Percentiles rank a stretch among this genome's conserved stretches.
These are phyloP conservation scores for Ophiosphaerella korrae DNA, from an alignment of 2,329 filamentous ascomycete genomes.

Conservation along the genomic window DNA sequence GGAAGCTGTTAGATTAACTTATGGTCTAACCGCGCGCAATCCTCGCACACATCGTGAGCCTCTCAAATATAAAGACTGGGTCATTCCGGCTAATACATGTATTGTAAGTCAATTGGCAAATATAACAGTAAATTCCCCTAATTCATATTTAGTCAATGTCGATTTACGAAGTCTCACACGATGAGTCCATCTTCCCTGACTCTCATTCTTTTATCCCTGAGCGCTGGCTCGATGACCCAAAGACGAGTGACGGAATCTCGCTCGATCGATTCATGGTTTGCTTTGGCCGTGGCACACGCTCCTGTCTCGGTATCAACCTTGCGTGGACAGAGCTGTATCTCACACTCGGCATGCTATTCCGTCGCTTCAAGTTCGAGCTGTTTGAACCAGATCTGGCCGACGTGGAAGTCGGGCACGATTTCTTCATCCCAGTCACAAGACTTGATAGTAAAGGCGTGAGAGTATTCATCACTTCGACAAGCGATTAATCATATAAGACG, in stretches of 20 bases:
- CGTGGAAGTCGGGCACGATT: conserved; percentile 45
- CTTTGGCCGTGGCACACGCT: conserved; percentile 50
- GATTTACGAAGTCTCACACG: conserved; percentile 42
- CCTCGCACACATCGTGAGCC: conserved; percentile 36
- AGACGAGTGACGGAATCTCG: conserved; percentile 36
- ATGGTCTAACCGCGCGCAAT: conserved; percentile 48
- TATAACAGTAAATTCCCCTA: no score
- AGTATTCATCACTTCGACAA: conserved; percentile 27
- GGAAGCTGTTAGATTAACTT: conserved; percentile 45
- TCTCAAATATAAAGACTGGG: conserved; percentile 33
- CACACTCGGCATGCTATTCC: conserved; percentile 41
- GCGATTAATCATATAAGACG: background rate
- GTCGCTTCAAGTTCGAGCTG: conserved; percentile 38
- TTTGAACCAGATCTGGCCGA: conserved; percentile 35
- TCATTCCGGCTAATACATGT: conserved; percentile 42
- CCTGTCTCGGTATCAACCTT: conserved; percentile 51
- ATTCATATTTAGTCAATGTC: conserved; percentile 32
- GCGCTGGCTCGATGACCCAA: conserved; percentile 46
- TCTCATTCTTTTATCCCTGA: conserved; percentile 46
- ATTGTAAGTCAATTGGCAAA: conserved; percentile 21
- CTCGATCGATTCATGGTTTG: conserved; percentile 49
- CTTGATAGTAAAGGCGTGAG: conserved; percentile 45
- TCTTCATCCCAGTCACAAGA: conserved; percentile 44
- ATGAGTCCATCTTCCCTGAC: conserved; percentile 46
- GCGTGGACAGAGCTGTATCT: conserved; percentile 44